Percentiles rank a stretch among this genome's conserved stretches.
phyloP scores from a whole-genome alignment of 495 filamentous ascomycete genomes.

The Tuber borchii region DNA sequence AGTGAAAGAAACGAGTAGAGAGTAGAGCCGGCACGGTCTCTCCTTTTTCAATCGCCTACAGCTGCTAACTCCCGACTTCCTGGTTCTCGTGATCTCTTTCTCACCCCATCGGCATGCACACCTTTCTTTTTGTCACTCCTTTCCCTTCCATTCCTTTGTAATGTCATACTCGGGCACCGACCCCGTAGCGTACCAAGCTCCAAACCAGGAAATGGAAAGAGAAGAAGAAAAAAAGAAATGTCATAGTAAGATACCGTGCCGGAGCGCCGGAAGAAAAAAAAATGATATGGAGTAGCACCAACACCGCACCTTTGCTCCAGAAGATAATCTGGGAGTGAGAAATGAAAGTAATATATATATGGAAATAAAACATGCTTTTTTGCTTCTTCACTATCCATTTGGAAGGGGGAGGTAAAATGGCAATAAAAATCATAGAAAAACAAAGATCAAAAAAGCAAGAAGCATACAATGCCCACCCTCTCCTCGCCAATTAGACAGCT shows the following conservation, averaged over 20 bases:
- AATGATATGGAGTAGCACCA: slow-evolving; percentile 6
- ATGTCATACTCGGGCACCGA: neutral
- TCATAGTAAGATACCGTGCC: slow-evolving; percentile 13
- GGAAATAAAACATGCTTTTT: slow-evolving; percentile 10
- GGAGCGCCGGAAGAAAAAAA: slow-evolving; percentile 11
- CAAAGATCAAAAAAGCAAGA: slow-evolving; percentile 6
- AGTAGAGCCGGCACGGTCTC: neutral
- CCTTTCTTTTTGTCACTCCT: neutral
- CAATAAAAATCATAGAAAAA: neutral
- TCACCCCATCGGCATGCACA: neutral
- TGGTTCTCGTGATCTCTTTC: slow-evolving; percentile 1
- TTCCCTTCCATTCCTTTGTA: neutral
- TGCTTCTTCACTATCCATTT: neutral
- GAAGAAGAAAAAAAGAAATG: slow-evolving; percentile 4
- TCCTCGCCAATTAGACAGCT: neutral
- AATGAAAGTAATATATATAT: slow-evolving; percentile 12
- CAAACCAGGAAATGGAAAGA: slow-evolving; percentile 2
- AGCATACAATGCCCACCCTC: neutral
- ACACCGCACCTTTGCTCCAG: slow-evolving; percentile 16
- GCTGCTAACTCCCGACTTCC: neutral
- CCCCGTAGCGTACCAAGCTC: neutral
- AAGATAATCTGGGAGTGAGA: slow-evolving; percentile 13
- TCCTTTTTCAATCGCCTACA: neutral
- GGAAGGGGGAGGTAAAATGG: neutral
- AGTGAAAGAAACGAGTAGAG: neutral